phyloP scores from a whole-genome alignment of 2,329 filamentous ascomycete genomes.

The Orbilia ellipsospora region DNA sequence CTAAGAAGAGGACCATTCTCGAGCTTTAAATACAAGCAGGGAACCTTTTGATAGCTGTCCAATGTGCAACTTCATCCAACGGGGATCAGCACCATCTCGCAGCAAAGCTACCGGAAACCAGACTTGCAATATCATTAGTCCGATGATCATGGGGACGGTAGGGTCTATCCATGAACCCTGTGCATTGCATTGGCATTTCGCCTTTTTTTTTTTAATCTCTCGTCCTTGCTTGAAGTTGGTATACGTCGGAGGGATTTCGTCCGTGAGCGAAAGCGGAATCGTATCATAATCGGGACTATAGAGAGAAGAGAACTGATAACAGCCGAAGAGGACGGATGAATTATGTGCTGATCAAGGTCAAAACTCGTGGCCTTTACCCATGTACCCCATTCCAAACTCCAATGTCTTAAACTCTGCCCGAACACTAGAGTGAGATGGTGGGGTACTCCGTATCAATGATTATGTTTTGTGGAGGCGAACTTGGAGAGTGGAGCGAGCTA shows the following conservation, averaged over 20 bases:
- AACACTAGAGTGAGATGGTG: constrained; percentile 13
- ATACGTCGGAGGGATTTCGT: constrained; percentile 35
- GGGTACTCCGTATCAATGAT: constrained; percentile 36
- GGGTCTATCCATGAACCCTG: constrained; percentile 26
- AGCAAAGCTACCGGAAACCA: constrained; percentile 26
- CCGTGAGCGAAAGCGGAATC: constrained; percentile 29
- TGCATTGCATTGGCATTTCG: constrained; percentile 17
- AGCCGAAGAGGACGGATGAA: constrained; percentile 51
- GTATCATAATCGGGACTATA: constrained; percentile 20
- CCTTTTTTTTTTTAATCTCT: constrained; percentile 18
- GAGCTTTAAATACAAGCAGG: constrained; percentile 49
- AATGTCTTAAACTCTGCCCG: constrained; percentile 28
- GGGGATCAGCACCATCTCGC: constrained; percentile 35
- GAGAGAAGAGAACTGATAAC: constrained; percentile 42
- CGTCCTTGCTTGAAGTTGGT: not conserved
- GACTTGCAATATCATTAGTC: constrained; percentile 13
- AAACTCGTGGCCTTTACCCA: constrained; percentile 1
- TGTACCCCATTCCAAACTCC: constrained; percentile 29
- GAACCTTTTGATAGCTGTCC: constrained; percentile 22
- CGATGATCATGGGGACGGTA: constrained; percentile 42
- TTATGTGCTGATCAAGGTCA: constrained; percentile 38
- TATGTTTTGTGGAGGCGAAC: constrained; percentile 20
- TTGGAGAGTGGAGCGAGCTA: constrained; percentile 9
- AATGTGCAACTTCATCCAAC: constrained; percentile 12
- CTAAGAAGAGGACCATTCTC: constrained; percentile 14